phyloP scores from a whole-genome alignment of 805 yeast genomes.

The Diddensiella santjacobensis region DNA sequence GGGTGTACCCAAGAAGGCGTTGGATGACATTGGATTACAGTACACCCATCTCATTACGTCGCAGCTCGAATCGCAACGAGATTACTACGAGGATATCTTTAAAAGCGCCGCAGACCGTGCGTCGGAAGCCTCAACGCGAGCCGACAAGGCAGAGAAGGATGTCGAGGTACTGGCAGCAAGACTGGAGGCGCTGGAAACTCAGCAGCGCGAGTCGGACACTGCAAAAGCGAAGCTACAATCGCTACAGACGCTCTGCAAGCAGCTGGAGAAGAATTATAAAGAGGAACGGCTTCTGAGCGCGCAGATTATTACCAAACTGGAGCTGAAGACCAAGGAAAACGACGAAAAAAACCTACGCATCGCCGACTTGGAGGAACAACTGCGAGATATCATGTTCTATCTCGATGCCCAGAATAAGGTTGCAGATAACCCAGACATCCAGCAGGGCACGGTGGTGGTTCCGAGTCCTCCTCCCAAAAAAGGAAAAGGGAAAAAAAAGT shows the following conservation, averaged over 20 bases:
- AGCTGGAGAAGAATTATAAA: slow-evolving; percentile 35
- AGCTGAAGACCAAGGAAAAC: slow-evolving; percentile 31
- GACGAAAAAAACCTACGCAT: slow-evolving; percentile 17
- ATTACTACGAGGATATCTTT: slow-evolving; percentile 63
- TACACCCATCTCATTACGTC: slow-evolving; percentile 74
- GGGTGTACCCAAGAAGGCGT: slow-evolving; percentile 16
- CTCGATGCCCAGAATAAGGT: slow-evolving; percentile 70
- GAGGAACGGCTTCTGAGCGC: slow-evolving; percentile 49
- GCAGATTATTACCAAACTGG: slow-evolving; percentile 41
- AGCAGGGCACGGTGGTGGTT: slow-evolving; percentile 49
- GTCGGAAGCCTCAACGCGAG: slow-evolving; percentile 25
- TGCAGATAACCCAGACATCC: slow-evolving; percentile 43
- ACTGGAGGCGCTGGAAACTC: slow-evolving; percentile 1
- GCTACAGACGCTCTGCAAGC: slow-evolving; percentile 26
- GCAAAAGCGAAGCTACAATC: slow-evolving; percentile 18
- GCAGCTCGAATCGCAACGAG: slow-evolving; percentile 82
- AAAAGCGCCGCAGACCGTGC: slow-evolving; percentile 33
- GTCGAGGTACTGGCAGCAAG: slow-evolving; percentile 15
- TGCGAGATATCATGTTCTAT: slow-evolving; percentile 72
- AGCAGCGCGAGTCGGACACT: not conserved
- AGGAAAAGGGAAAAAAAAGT: slow-evolving; percentile 2
- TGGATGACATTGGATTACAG: slow-evolving; percentile 63
- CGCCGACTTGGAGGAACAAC: slow-evolving; percentile 25
- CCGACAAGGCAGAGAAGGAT: slow-evolving; percentile 22
- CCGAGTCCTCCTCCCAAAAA: slow-evolving; percentile 4